Evolutionary conservation across 2,329 filamentous ascomycete species (phyloP), one percentile per base, ranked within the genome.

Genomic region (Corinectria fuckeliana): DNA sequence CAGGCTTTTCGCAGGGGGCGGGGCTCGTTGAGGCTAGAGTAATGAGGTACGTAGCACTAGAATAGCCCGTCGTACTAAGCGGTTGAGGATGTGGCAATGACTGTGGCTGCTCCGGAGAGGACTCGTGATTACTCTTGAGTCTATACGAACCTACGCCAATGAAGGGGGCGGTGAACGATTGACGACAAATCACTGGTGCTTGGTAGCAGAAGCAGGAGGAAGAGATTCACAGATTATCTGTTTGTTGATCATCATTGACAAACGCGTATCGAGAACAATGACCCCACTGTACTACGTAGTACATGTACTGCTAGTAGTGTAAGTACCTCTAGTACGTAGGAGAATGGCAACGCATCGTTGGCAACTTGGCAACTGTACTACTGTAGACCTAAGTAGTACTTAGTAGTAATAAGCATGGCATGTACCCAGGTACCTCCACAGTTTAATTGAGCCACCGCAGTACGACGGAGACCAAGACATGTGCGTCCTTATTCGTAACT

Each of bases 11-110:
- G 36, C 32, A 26, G 41, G 50, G 21, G 28, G 50, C 39, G 39
- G 50, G 21, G 39, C 50, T 28, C 16, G 41, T 47, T 55, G 21
- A 25, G 52, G 52, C 26, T 50, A 36, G 50, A 44, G 52, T 34
- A n/a, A n/a, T n/a, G n/a, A n/a, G n/a, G n/a, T n/a, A n/a, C n/a
- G n/a, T n/a, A n/a, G n/a, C n/a, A n/a, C n/a, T n/a, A n/a, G n/a
- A n/a, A n/a, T n/a, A n/a, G n/a, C n/a, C 51, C 32, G 36, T 54
- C 42, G 34, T 20, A 38, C 25, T 32, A 39, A 38, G 51, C 34
- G 38, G 32, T 14, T n/a, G 39, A 7, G 14, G 25, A 45, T 9
- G 41, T 45, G 16, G 42, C 42, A 26, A 25, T 28, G n/a, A n/a
- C 23, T 20, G 42, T 45, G 42, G 42, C 42, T 28, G 42, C 25